These are phyloP conservation scores for Albophoma yamanashiensis DNA, from an alignment of 2,329 filamentous ascomycete genomes.

Conservation along the genomic window DNA sequence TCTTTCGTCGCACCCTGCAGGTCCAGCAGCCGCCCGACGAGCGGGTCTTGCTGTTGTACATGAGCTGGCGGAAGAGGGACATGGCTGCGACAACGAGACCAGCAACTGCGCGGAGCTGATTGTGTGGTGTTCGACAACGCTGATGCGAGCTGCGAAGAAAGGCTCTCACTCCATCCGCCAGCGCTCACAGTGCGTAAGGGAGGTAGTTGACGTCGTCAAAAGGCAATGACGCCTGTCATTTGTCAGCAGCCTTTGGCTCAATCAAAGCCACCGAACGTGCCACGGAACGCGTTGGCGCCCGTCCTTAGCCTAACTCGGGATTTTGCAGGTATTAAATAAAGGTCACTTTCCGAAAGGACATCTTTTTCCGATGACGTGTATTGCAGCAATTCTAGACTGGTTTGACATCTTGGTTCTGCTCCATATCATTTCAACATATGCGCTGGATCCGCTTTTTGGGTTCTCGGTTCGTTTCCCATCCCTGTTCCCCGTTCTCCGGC, in stretches of 20 bases:
- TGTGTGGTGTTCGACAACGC: neutral
- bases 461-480: no score
- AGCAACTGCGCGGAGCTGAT: neutral
- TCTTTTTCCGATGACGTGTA: no score
- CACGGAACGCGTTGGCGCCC: neutral
- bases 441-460: no score
- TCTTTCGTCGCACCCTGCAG: conserved; percentile 50
- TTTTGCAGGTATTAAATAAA: neutral
- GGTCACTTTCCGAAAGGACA: no score
- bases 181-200: neutral
- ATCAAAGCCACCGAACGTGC: neutral
- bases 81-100: conserved; percentile 3
- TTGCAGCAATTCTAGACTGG: no score
- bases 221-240: neutral
- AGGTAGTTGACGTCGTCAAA: neutral
- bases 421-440: no score
- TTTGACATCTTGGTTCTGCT: no score
- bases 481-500: no score
- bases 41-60: conserved; percentile 17
- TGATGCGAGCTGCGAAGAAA: neutral
- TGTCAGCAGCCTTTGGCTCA: neutral
- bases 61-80: conserved; percentile 10
- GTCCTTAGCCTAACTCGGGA: neutral
- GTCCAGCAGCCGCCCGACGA: conserved; percentile 47
- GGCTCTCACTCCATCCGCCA: neutral